Evolutionary conservation across 768 basidiomycete genomes (phyloP).

Genomic region (Coprinellus aureogranulatus): DNA sequence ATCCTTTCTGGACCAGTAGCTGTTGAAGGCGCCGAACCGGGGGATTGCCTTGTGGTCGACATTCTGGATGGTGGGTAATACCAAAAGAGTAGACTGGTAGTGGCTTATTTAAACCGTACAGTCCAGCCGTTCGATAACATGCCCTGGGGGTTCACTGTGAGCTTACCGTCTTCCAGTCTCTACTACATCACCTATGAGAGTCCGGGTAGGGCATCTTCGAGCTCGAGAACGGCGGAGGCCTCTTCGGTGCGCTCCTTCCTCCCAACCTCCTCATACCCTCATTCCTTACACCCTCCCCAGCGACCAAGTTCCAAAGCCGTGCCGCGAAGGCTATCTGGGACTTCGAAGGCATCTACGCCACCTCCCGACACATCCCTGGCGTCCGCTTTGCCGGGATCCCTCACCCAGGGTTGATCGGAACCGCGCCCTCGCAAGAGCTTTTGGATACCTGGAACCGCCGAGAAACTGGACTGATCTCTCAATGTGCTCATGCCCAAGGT

Average conservation of each 20-base stretch:
- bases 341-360: conserved; percentile 69
- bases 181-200: background rate
- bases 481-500: too few species aligned
- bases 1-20: conserved; percentile 76
- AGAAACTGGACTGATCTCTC: conserved; percentile 64
- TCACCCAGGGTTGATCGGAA: conserved; percentile 75
- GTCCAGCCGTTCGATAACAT: conserved; percentile 68
- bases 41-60: conserved; percentile 77
- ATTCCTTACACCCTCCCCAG: conserved; percentile 23
- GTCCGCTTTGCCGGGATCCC: conserved; percentile 77
- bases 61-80: conserved; percentile 62
- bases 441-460: conserved; percentile 74
- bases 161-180: conserved; percentile 6
- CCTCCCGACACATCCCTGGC: conserved; percentile 74
- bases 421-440: conserved; percentile 70
- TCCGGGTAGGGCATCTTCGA: conserved; percentile 66
- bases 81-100: background rate
- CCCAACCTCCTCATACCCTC: background rate
- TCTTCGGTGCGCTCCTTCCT: conserved; percentile 39
- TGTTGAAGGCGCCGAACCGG: conserved; percentile 74
- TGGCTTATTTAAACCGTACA: conserved; percentile 20
- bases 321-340: conserved; percentile 84
- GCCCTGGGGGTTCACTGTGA: conserved; percentile 79
- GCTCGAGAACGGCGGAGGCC: conserved; percentile 67
- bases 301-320: conserved; percentile 64